phyloP scores from a whole-genome alignment of 495 filamentous ascomycete species.

The Aspergillus ellipticus region DNA sequence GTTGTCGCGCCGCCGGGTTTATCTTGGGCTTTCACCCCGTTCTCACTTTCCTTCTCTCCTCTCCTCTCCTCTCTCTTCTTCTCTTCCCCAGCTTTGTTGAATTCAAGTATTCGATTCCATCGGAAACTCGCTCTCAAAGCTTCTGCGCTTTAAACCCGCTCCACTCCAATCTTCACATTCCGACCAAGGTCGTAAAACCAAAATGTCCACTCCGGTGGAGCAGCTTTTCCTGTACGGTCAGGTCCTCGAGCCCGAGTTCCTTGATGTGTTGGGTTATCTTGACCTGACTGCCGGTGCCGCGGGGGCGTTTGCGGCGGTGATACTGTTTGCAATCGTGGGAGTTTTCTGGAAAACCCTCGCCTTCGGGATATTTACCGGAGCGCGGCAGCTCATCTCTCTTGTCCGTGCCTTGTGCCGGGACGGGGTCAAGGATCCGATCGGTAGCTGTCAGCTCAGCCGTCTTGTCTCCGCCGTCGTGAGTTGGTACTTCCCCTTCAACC shows the following conservation, averaged over 20 bases:
- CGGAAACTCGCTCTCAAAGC: too few relatives aligned
- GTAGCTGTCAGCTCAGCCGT: not conserved
- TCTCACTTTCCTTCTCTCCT: not conserved
- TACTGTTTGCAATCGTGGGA: not conserved
- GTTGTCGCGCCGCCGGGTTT: too few relatives aligned
- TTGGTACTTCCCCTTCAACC: slow-evolving; percentile 12
- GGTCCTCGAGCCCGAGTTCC: not conserved
- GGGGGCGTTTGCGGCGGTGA: slow-evolving; percentile 3
- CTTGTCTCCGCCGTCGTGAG: not conserved
- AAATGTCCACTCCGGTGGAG: slow-evolving; percentile 14
- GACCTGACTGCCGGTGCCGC: slow-evolving; percentile 9
- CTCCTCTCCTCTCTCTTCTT: not conserved
- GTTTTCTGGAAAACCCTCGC: not conserved
- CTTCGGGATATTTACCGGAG: not conserved
- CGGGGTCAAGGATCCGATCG: not conserved
- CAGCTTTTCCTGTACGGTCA: slow-evolving; percentile 17
- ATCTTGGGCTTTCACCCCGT: not conserved
- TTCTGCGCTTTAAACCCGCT: too few relatives aligned
- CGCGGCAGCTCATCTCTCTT: not conserved
- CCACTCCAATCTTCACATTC: too few relatives aligned
- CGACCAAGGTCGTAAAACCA: too few relatives aligned
- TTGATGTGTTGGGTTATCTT: slow-evolving; percentile 4
- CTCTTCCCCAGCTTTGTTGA: not conserved
- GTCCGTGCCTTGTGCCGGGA: not conserved
- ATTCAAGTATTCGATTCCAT: too few relatives aligned